phyloP scores from a whole-genome alignment of 2,329 filamentous ascomycete species.

The Capronia epimyces region DNA sequence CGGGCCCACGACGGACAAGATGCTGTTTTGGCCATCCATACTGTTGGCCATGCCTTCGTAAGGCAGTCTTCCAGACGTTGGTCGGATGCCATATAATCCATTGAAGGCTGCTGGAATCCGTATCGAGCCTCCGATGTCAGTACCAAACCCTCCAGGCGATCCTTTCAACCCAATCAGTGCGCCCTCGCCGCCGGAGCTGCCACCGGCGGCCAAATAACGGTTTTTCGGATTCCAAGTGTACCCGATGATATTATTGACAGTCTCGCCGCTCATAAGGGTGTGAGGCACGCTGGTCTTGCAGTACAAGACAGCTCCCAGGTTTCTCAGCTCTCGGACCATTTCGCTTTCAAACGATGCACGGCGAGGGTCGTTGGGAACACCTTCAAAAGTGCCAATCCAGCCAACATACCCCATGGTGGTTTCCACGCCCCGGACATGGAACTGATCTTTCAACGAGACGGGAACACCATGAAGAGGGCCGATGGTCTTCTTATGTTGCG shows the following conservation, averaged over 20 bases:
- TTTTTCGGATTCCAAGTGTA: conserved; percentile 56
- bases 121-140: conserved; percentile 53
- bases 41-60: conserved; percentile 58
- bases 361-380: conserved; percentile 48
- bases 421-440: conserved; percentile 47
- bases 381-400: conserved; percentile 60
- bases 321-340: conserved; percentile 51
- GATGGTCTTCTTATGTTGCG: conserved; percentile 40
- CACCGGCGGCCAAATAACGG: conserved; percentile 49
- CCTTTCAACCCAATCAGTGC: conserved; percentile 52
- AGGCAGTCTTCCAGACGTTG: conserved; percentile 49
- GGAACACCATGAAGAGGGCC: conserved; percentile 61
- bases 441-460: conserved; percentile 49
- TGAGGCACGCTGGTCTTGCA: conserved; percentile 55
- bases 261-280: conserved; percentile 55
- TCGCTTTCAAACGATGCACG: conserved; percentile 51
- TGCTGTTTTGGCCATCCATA: conserved; percentile 59
- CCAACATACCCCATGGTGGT: conserved; percentile 60
- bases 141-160: conserved; percentile 53
- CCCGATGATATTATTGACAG: conserved; percentile 56
- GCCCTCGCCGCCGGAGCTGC: conserved; percentile 56
- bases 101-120: conserved; percentile 58
- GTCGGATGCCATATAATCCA: conserved; percentile 52
- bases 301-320: conserved; percentile 51
- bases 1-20: conserved; percentile 60